phyloP scores from a whole-genome alignment of 108 stramenopile species.

The Pseudonitzschia multiseries region DNA sequence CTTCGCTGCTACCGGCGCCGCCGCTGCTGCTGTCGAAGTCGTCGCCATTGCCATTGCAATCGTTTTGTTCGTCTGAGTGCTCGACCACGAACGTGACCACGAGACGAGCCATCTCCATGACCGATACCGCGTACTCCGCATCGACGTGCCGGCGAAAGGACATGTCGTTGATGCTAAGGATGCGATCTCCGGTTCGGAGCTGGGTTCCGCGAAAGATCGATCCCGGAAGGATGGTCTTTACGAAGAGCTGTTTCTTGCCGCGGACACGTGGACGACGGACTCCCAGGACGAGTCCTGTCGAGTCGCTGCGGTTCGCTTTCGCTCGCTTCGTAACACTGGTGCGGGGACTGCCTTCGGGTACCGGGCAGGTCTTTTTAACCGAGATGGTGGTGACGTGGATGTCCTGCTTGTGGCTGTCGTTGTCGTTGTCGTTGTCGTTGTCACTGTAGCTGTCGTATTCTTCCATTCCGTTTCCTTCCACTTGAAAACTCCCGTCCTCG shows the following conservation, averaged over 20 bases:
- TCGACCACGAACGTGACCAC: constrained; percentile 7
- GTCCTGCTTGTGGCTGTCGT: background rate
- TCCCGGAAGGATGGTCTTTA: constrained; percentile 13
- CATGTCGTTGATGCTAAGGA: constrained; percentile 38
- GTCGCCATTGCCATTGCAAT: background rate
- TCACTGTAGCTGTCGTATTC: background rate
- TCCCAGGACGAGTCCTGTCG: background rate
- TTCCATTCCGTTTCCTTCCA: background rate
- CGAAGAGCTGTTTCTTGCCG: background rate
- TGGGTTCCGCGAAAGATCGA: constrained; percentile 21
- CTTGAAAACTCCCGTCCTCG: constrained; percentile 27
- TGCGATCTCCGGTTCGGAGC: constrained; percentile 21
- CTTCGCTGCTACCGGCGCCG: background rate
- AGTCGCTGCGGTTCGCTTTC: background rate
- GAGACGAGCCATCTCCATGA: constrained; percentile 20
- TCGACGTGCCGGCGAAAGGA: constrained; percentile 34
- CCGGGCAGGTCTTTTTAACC: constrained; percentile 19
- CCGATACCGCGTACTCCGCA: constrained; percentile 19
- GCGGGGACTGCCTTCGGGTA: background rate
- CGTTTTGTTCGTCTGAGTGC: background rate
- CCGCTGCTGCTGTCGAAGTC: background rate
- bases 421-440: background rate
- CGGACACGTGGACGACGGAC: background rate
- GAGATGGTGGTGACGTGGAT: constrained; percentile 22
- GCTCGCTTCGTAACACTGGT: no score